Evolutionary conservation across 2,329 filamentous ascomycete species (phyloP).

Genomic region (Thermoascus crustaceus): DNA sequence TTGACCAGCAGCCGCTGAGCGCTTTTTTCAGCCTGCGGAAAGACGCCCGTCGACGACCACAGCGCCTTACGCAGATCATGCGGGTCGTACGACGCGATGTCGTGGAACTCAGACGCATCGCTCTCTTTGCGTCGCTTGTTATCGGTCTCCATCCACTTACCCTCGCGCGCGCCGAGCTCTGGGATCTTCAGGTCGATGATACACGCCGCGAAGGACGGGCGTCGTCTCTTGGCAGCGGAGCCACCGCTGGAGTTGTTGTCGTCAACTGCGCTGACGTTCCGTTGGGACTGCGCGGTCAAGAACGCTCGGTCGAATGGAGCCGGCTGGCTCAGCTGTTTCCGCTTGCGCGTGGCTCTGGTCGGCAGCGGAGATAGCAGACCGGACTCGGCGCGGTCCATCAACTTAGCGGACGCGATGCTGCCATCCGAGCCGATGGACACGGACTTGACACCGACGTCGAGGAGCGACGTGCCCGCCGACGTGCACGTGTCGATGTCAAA

Average conservation of each 20-base stretch:
- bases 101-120: constrained; percentile 7
- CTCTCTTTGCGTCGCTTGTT: background rate
- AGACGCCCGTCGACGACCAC: background rate
- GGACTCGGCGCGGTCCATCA: constrained; percentile 11
- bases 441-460: constrained; percentile 16
- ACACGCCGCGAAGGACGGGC: constrained; percentile 27
- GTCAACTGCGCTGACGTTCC: background rate
- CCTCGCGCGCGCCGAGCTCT: constrained; percentile 17
- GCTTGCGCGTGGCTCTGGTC: constrained; percentile 16
- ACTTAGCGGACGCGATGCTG: constrained; percentile 13
- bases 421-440: constrained; percentile 20
- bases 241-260: constrained; percentile 2
- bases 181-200: constrained; percentile 31
- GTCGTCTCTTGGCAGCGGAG: constrained; percentile 7
- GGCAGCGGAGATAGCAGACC: constrained; percentile 5
- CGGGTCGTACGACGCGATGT: constrained; percentile 10
- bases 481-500: constrained; percentile 39
- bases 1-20: background rate
- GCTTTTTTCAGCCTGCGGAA: constrained; percentile 2
- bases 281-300: constrained; percentile 2
- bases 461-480: constrained; percentile 6
- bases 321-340: constrained; percentile 15
- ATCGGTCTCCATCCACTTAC: constrained; percentile 13
- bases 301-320: constrained; percentile 15
- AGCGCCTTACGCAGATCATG: constrained; percentile 4